Evolutionary conservation across 225 moss, liverwort and hornwort species (phyloP).

Genomic region (Polytrichum commune): DNA sequence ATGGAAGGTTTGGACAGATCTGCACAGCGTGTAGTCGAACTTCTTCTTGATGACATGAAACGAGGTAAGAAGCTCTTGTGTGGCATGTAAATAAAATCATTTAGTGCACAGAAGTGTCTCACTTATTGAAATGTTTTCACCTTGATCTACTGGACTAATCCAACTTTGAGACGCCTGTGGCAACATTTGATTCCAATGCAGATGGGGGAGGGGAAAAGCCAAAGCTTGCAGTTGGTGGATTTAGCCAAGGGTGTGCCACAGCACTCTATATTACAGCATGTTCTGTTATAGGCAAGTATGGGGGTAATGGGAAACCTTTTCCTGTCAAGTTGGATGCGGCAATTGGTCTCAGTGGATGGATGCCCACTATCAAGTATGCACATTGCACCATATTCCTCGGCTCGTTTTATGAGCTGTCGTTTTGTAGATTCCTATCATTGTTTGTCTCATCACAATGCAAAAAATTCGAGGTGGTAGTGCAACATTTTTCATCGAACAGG

Average conservation of each 20-base stretch:
- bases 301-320: constrained; percentile 43
- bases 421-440: no score
- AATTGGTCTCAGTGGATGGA: constrained; percentile 60
- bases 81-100: background rate
- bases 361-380: constrained; percentile 51
- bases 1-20: constrained; percentile 52
- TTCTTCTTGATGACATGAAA: constrained; percentile 40
- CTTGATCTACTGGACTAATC: background rate
- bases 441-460: no score
- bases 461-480: no score
- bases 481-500: no score
- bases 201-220: constrained; percentile 32
- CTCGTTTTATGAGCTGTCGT: background rate
- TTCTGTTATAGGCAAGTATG: constrained; percentile 54
- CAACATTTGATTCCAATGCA: constrained; percentile 9
- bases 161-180: background rate
- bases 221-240: constrained; percentile 55
- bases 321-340: constrained; percentile 54
- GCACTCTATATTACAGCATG: constrained; percentile 45
- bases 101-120: no score
- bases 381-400: background rate
- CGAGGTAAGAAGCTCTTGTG: constrained; percentile 24
- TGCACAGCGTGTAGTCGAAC: constrained; percentile 45
- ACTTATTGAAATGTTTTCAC: no score
- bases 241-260: constrained; percentile 60